Percentiles rank a stretch among this genome's conserved stretches.
Evolutionary conservation across 2,329 filamentous ascomycete genomes (phyloP).

Genomic region (Aulographum hederae): DNA sequence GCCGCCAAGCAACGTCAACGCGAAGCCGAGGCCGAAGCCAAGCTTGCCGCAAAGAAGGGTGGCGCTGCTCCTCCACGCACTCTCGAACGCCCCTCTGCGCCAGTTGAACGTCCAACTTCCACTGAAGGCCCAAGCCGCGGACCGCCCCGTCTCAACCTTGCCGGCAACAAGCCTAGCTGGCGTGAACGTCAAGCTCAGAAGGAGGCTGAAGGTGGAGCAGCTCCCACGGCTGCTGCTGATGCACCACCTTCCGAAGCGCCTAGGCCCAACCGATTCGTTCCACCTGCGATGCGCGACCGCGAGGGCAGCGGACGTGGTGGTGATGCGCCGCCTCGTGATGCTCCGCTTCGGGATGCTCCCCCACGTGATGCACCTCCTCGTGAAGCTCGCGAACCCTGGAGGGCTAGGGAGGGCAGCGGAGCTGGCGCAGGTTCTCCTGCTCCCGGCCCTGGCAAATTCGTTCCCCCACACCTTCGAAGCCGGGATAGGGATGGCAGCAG

Average conservation of each 20-base stretch:
- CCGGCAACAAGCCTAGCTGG: constrained; percentile 39
- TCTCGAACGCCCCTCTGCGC: constrained; percentile 15
- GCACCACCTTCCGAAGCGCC: constrained; percentile 16
- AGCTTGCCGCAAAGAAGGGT: constrained; percentile 49
- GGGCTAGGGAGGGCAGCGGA: constrained; percentile 10
- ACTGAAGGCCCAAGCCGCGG: constrained; percentile 29
- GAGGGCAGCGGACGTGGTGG: constrained; percentile 4
- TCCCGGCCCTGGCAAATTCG: constrained; percentile 2
- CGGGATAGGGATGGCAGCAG: constrained; percentile 2
- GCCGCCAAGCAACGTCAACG: constrained; percentile 54
- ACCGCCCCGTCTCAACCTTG: constrained; percentile 43
- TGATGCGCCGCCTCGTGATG: constrained; percentile 1
- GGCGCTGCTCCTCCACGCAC: constrained; percentile 14
- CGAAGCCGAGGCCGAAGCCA: constrained; percentile 75
- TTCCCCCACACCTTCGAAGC: constrained; percentile 1
- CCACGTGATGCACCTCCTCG: too few relatives aligned
- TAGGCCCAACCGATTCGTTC: constrained; percentile 25
- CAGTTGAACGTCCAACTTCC: constrained; percentile 22
- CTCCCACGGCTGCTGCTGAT: constrained; percentile 15
- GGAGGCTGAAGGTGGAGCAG: constrained; percentile 13
- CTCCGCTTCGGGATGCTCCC: too few relatives aligned
- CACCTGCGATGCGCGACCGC: constrained; percentile 18
- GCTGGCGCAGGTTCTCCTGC: constrained; percentile 3
- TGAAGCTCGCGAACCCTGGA: too few relatives aligned
- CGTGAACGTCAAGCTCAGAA: constrained; percentile 44